These are phyloP conservation scores for Chimonanthus praecox DNA, from an alignment of 164 flowering plant genomes.

Conservation along the genomic window DNA sequence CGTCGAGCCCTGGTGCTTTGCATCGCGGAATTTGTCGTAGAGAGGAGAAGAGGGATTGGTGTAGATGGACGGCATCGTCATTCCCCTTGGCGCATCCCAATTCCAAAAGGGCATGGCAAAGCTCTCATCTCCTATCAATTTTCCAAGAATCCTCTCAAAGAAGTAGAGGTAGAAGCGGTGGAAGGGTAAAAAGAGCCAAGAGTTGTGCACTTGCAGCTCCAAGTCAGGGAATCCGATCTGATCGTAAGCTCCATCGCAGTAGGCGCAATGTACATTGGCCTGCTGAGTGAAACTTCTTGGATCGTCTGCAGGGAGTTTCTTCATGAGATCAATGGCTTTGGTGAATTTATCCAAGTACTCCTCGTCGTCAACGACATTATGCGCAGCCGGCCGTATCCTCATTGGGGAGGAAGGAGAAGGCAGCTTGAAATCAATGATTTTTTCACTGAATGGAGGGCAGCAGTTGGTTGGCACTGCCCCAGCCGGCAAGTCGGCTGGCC, in stretches of 20 bases:
- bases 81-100: slow-evolving; percentile 58
- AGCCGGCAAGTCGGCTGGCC: slow-evolving; percentile 26
- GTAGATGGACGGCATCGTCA: slow-evolving; percentile 45
- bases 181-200: slow-evolving; percentile 65
- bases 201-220: slow-evolving; percentile 50
- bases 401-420: slow-evolving; percentile 12
- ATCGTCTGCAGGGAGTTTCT: slow-evolving; percentile 35
- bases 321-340: slow-evolving; percentile 24
- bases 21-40: slow-evolving; percentile 26
- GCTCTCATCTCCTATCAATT: slow-evolving; percentile 46
- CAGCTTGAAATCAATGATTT: slow-evolving; percentile 30
- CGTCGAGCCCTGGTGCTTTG: slow-evolving; percentile 19
- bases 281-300: slow-evolving; percentile 59
- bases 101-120: slow-evolving; percentile 32
- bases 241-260: slow-evolving; percentile 34
- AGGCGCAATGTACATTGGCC: slow-evolving; percentile 65
- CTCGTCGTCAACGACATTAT: slow-evolving; percentile 5
- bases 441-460: slow-evolving; percentile 32
- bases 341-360: slow-evolving; percentile 20
- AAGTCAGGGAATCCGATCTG: slow-evolving; percentile 38
- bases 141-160: slow-evolving; percentile 49
- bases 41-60: slow-evolving; percentile 28
- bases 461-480: slow-evolving; percentile 30
- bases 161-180: slow-evolving; percentile 47
- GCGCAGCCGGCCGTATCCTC: slow-evolving; percentile 18